Percentiles rank a stretch among this genome's conserved stretches.
These are phyloP conservation scores for Castanea crenata DNA, from an alignment of 306 rosid genomes.

Conservation along the genomic window DNA sequence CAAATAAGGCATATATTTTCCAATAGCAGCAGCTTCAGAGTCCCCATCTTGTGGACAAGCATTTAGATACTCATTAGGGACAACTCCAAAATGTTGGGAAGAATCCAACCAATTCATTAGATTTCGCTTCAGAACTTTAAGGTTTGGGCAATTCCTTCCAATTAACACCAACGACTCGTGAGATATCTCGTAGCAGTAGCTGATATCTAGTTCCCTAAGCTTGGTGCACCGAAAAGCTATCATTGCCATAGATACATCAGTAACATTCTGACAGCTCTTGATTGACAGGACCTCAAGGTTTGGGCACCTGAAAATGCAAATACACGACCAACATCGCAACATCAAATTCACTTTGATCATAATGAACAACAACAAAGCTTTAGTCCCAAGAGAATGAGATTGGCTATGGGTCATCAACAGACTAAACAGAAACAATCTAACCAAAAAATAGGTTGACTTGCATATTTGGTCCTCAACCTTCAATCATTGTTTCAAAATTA, in stretches of 20 bases:
- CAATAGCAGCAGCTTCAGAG: slow-evolving; percentile 79
- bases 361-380: not conserved
- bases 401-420: too few species aligned
- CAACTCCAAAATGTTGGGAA: slow-evolving; percentile 60
- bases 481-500: too few species aligned
- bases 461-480: too few species aligned
- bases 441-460: not conserved
- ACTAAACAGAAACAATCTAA: not conserved
- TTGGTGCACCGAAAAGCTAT: slow-evolving; percentile 46
- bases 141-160: slow-evolving; percentile 62
- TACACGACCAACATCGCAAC: not conserved
- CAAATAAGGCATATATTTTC: slow-evolving; percentile 66
- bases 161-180: slow-evolving; percentile 40
- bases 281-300: slow-evolving; percentile 73
- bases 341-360: not conserved
- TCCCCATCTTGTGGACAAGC: slow-evolving; percentile 89
- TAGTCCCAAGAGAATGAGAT: too few species aligned
- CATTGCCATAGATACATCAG: slow-evolving; percentile 59
- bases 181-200: slow-evolving; percentile 64
- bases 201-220: slow-evolving; percentile 56
- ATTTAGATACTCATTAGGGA: slow-evolving; percentile 63
- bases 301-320: slow-evolving; percentile 53
- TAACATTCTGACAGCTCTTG: slow-evolving; percentile 73
- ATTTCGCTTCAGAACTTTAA: slow-evolving; percentile 67
- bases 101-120: slow-evolving; percentile 70